Base-by-base conservation (phyloP, 2,329 filamentous ascomycete genomes). In the Colletotrichum sp. region DNA sequence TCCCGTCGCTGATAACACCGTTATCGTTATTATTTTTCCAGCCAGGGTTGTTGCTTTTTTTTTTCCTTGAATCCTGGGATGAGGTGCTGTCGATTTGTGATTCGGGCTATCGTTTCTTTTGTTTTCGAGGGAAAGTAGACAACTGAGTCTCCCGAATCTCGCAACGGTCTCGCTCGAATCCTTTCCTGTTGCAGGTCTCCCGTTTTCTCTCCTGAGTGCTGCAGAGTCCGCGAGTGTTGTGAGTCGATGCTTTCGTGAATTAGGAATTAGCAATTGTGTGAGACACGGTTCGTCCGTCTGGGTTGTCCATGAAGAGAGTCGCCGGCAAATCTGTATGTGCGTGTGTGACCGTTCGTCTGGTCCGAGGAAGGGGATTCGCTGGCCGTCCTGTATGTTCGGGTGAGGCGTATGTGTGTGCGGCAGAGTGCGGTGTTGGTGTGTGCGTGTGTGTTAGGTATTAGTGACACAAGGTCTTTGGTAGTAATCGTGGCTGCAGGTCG, bases 191-290 rank as follows among this genome's bases (percentile, higher is more conserved):
- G 34, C 24, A 68, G 15, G 13, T 34, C 18, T 70, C 52, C n/a
- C 18, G 13, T 68, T 59, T 24, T 32, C 26, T 63, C 62, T 30
- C 15, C 26, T 39, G 62, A 28, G 44, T 21, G 49, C 16, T 67
- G 68, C 24, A 24, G 8, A 39, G n/a, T 66, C 28, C 13, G 28
- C 21, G 26, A 44, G 18, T 18, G 44, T 55, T 16, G 52, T 60
- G 63, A 63, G 24, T 72, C 28, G 49, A 62, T 66, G 63, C 26
- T 73, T 26, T 73, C 49, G 64, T 76, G 65, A 52, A 76, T 73
- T 74, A 73, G 28, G 49, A 65, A 76, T 69, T 68, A 74, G 44
- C 34, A 64, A 36, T 52, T 65, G 55, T 63, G 21, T 73, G 74
- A 59, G 57, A 49, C 49, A 76, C 34, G 49, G 57, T 24, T 52